Conservation (phyloP, 108 stramenopile genomes). For the Skeletonema costatum region DNA sequence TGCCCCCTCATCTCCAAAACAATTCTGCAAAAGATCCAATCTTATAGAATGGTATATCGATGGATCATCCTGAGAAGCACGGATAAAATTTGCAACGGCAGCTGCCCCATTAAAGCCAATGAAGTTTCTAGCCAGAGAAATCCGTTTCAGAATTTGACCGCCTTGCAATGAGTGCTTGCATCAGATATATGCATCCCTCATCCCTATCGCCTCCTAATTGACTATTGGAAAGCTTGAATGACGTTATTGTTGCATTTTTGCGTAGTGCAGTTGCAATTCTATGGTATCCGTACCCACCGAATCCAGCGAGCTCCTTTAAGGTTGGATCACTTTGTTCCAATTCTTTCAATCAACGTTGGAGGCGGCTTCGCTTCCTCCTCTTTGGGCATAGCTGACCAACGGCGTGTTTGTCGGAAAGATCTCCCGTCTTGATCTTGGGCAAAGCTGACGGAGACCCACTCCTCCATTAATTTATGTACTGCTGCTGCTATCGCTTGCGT, state of each 20-base stretch:
- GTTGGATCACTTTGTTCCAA: constrained; percentile 14
- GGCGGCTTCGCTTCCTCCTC: not conserved
- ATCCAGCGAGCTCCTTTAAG: constrained; percentile 22
- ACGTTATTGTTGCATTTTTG: constrained; percentile 12
- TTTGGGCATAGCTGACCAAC: not conserved
- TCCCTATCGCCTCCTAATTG: constrained; percentile 4
- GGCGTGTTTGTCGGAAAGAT: not conserved
- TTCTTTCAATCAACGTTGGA: constrained; percentile 6
- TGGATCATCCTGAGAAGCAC: not conserved
- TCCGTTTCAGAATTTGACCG: constrained; percentile 6
- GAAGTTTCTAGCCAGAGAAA: constrained; percentile 26
- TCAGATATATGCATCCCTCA: constrained; percentile 9
- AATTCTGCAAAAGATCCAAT: constrained; percentile 19
- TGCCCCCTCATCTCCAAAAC: constrained; percentile 17
- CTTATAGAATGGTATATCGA: constrained; percentile 5
- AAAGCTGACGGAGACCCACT: not conserved
- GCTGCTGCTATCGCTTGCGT: no score
- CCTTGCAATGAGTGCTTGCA: constrained; percentile 13
- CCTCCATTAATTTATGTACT: not conserved
- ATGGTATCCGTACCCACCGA: constrained; percentile 5
- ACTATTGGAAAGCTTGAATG: constrained; percentile 12
- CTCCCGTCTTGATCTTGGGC: not conserved
- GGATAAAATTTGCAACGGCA: constrained; percentile 16
- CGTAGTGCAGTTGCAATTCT: constrained; percentile 16
- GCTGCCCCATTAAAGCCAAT: constrained; percentile 18